Base-by-base conservation (phyloP, 2,329 filamentous ascomycete genomes). In the Pseudogymnoascus sp. region DNA sequence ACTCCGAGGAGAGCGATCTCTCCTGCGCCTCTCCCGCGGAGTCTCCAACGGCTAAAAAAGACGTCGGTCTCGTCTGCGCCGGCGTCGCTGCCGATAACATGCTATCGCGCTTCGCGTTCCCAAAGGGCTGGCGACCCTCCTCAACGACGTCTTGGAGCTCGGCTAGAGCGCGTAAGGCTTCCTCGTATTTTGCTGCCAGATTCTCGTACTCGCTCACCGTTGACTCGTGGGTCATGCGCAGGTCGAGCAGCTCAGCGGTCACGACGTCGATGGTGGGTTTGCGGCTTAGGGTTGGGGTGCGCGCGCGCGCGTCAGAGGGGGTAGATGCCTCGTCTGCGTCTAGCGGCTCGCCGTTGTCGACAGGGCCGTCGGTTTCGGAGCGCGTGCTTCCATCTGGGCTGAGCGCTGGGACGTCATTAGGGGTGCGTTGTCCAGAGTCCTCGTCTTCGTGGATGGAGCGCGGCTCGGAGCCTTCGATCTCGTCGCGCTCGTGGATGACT, bases 1-100 rank as follows among this genome's bases (percentile, higher is more conserved):
- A 83, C 77, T 97, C 94, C 77, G 91, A 94, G 67, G 91, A 97
- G 68, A 97, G 87, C 71, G 91, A 96, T 74, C 88, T 91, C 78
- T 91, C 92, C 76, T 84, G 86, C 69, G 81, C 79, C 71, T 91
- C 87, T 47, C 22, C 41, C 41, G 22, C 41, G 20, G 41, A 28
- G 14, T 47, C 41, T 47, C 41, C 41, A 47, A 47, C 41, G 64
- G 86, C 91, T 83, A 94, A 87, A 86, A 94, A 94, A 81, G 91
- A 93, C 61, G 84, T 82, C 11, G 89, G 88, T 20, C 89, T 81
- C 7, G 78, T 80, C 47, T 78, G 71, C 14, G 72, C 74, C 12
- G 79, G 80, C 0, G 81, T 80, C 7, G 75, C 75, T 64, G 67
- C 38, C 1, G 83, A 86, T 20, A 84, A 68, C 8, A 85, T 72